Base-by-base conservation (phyloP, 176 grass and related monocot genomes). In the Saccharum officinarum region DNA sequence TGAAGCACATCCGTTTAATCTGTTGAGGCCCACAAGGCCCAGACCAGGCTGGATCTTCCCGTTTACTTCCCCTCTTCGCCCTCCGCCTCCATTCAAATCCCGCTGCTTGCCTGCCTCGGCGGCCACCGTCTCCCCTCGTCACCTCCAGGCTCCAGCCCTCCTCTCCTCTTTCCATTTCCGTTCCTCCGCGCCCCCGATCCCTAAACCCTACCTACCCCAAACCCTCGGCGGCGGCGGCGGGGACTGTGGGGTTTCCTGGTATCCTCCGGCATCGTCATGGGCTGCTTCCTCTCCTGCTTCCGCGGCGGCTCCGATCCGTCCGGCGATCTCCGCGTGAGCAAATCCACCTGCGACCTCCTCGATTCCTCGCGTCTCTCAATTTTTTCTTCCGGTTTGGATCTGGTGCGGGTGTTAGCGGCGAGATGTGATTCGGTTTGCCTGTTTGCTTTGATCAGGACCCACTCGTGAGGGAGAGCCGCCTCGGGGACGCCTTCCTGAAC, bases 211-310 rank as follows among this genome's bases (percentile, higher is more conserved):
- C 9, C 69, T 20, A 52, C 16, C 47, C 38, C 63, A 33, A 34
- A 23, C 25, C 42, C 30, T 66, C 54, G 13, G 11, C 45, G 46
- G 12, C 46, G 14, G 14, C 60, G 76, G 39, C 70, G 70, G 47
- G 3, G 64, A 15, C 68, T 45, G 1, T 18, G 17, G 25, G 36
- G 78, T 18, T 18, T 33, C 52, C 22, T 75, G 30, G 17, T 83
- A 63, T 6, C 41, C 25, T 14, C 44, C 33, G 77, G 46, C 7
- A 20, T 64, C 71, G 30, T 73, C 84, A 90, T 95, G 90, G 88
- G 90, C 44, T 95, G 85, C 72, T 92, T 95, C 82, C 85, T 92
- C 10, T 95, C 93, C 0, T 95, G 93, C 82, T 92, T 95, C 68
- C 87, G 79, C 15, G 65, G 41, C 30, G 71, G 33, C 39, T 23